Evolutionary conservation across 1,284 basidiomycete genomes (phyloP).

Genomic region (Cutaneotrichosporon sp.): DNA sequence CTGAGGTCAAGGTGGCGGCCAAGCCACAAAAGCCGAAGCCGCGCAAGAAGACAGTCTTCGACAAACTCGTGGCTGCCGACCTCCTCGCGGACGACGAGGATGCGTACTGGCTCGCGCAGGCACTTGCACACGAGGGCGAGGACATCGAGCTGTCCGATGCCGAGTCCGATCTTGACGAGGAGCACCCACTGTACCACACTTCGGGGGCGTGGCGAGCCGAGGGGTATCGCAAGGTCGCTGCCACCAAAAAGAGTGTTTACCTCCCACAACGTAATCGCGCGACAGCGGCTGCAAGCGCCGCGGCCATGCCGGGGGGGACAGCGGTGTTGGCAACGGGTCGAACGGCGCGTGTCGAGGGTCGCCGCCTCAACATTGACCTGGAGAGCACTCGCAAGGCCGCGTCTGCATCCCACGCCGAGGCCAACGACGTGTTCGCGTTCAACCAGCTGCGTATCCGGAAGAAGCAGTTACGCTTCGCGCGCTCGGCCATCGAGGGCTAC

Average conservation of each 20-base stretch:
- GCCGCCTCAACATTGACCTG: constrained; percentile 86
- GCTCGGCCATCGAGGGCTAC: constrained; percentile 97
- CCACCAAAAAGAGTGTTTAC: constrained; percentile 87
- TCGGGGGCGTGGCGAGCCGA: constrained; percentile 65
- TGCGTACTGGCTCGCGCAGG: constrained; percentile 69
- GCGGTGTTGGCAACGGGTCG: constrained; percentile 66
- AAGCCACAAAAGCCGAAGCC: constrained; percentile 23
- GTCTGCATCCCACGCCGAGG: constrained; percentile 35
- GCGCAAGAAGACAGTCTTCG: constrained; percentile 32
- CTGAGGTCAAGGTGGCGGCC: constrained; percentile 35
- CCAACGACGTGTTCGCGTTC: constrained; percentile 76
- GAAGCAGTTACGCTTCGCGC: constrained; percentile 94
- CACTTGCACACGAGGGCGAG: constrained; percentile 58
- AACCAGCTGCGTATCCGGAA: constrained; percentile 97
- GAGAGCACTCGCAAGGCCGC: constrained; percentile 77
- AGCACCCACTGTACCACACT: constrained; percentile 41
- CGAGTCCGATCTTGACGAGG: constrained; percentile 27
- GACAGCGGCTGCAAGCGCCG: constrained; percentile 47
- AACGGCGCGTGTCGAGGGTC: constrained; percentile 90
- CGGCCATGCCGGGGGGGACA: constrained; percentile 23
- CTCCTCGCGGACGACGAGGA: constrained; percentile 90
- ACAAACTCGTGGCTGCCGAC: constrained; percentile 46
- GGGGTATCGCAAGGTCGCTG: constrained; percentile 91
- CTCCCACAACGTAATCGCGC: constrained; percentile 61
- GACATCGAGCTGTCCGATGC: constrained; percentile 34